Base-by-base conservation (phyloP, 202 grass and related monocot genomes). In the Panicum virgatum region DNA sequence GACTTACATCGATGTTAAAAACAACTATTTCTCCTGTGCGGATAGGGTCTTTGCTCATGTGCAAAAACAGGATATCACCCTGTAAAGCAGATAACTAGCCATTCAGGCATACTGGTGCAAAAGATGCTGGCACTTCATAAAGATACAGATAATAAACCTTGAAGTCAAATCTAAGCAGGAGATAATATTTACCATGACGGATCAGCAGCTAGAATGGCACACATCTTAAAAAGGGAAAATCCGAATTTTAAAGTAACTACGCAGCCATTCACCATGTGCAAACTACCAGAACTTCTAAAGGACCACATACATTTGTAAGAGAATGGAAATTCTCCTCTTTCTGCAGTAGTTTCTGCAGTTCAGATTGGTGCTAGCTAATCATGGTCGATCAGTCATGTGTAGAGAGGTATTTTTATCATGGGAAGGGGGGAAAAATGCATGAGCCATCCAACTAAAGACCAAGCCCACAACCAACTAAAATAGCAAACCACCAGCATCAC, bases 1-100 rank as follows among this genome's bases (percentile, higher is more conserved):
- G 50, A 84, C 93, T 87, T 96, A 92, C 93, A 88, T 96, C 93
- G 34, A 92, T 81, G 71, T 96, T 90, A 82, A 96, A 96, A 82
- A 96, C 90, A 84, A 96, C 90, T 72, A 92, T 96, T 92, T 96
- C 93, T 75, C 93, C 93, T 18, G 93, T 77, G 66, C 88, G 93
- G 72, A 95, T 95, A 77, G 90, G 88, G 15, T 84, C 87, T 60
- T 85, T 85, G 73, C 86, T 91, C 92, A 91, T 91, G 81, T 87
- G 87, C 79, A 92, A 85, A 65, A 94, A 94, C 15, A 94, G 78
- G 50, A 94, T 94, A 81, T 94, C 92, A 57, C 89, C 92, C 89
- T 94, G 82, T 44, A 84, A 83, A 62, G 77, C 12, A 73, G 15
- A 83, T 66, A 85, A 84, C 46, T 18, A 86, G 27, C 48, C 40